Evolutionary conservation across 805 yeast species (phyloP).

Genomic region (Komagataella mondaviorum): DNA sequence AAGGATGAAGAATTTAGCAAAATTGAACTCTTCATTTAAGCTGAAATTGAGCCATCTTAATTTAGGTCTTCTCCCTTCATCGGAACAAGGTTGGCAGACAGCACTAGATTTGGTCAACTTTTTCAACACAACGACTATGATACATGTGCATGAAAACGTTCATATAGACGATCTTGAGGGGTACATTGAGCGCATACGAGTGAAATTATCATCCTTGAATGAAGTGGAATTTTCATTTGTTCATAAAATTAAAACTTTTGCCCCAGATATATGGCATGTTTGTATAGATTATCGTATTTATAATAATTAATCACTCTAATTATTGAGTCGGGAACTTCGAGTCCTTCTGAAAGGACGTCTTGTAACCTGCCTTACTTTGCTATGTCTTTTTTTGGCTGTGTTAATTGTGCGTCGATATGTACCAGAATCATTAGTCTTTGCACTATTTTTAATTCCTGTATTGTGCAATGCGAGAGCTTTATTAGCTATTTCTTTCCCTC

Average conservation of each 20-base stretch:
- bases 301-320: too few relatives aligned
- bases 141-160: constrained; percentile 71
- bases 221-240: constrained; percentile 20
- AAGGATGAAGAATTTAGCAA: constrained; percentile 20
- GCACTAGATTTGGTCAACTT: constrained; percentile 17
- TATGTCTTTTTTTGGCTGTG: not conserved
- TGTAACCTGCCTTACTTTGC: not conserved
- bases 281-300: constrained; percentile 27
- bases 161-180: constrained; percentile 24
- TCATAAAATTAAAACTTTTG: constrained; percentile 70
- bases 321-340: not conserved
- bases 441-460: not conserved
- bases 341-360: not conserved
- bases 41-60: constrained; percentile 46
- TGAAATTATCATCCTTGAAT: not conserved
- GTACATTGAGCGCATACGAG: constrained; percentile 13
- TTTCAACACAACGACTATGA: constrained; percentile 13
- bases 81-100: constrained; percentile 45
- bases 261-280: constrained; percentile 78
- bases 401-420: not conserved
- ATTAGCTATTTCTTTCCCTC: too few relatives aligned
- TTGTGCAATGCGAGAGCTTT: not conserved
- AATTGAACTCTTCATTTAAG: not conserved
- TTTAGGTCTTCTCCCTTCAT: constrained; percentile 67
- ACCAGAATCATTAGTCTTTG: not conserved